Evolutionary conservation across 163 green algal species (phyloP), one percentile per base, ranked within the genome.

Genomic region (Coccomyxa subellipsoidea): DNA sequence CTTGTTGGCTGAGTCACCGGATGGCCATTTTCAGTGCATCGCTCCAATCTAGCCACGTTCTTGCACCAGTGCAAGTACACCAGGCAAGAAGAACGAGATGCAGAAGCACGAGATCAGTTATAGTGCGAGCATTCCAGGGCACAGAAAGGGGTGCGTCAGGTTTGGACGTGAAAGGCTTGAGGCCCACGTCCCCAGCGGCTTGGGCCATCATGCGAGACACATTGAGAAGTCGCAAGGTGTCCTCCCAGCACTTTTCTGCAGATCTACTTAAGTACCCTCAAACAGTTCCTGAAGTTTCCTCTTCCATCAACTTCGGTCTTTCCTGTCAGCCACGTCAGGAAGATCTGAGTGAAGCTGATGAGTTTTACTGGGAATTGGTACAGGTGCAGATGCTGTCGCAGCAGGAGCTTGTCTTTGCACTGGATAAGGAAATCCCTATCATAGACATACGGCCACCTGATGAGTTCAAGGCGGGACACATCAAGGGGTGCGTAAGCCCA

Each of bases 361-460:
- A n/a, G n/a, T n/a, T n/a, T n/a, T n/a, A n/a, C n/a, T n/a, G n/a
- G n/a, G n/a, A n/a, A n/a, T n/a, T n/a, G n/a, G n/a, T n/a, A n/a
- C 71, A 37, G 70, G 54, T 89, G 15, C 83, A 86, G 53, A 69
- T 90, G n/a, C 21, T 90, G 9, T 80, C 87, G 0, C 82, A 83
- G 8, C 87, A 91, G 79, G 86, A 92, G 72, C 81, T 90, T 27
- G 34, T 79, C 4, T 88, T 87, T 76, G 78, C 83, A 7, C 31
- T 69, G n/a, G 78, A 85, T 10, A 72, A 75, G 3, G 86, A 85
- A 32, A 84, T 84, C 3, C 78, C 86, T 10, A 36, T 93, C 23
- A 54, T 93, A 3, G 90, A 93, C 79, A 81, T 93, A 27, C 79
- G 90, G 32, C 90, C 90, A 6, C 76, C 69, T 10, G 73, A 78